Percentiles rank a stretch among this genome's conserved stretches.
phyloP scores from a whole-genome alignment of 1,139 yeast species.

The Debaryomyces nepalensis region DNA sequence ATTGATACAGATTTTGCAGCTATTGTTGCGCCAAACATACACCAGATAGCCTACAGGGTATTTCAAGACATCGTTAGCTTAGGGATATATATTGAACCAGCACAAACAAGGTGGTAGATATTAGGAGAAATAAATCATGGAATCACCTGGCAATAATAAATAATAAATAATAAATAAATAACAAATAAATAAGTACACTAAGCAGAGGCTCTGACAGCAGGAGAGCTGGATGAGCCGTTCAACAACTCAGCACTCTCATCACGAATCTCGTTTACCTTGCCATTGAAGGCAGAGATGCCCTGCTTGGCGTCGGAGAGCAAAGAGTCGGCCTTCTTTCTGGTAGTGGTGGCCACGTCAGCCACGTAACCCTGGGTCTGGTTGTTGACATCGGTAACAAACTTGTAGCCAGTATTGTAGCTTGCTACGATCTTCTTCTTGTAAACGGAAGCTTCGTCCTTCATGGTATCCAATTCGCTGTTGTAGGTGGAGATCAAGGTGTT shows the following conservation, averaged over 20 bases:
- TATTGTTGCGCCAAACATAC: background rate
- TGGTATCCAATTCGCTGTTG: slow-evolving; percentile 31
- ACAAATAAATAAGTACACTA: slow-evolving; percentile 13
- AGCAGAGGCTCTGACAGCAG: slow-evolving; percentile 24
- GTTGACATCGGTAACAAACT: slow-evolving; percentile 41
- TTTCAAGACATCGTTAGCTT: background rate
- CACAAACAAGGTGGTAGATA: background rate
- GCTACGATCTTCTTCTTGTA: slow-evolving; percentile 40
- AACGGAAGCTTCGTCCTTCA: slow-evolving; percentile 21
- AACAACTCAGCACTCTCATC: slow-evolving; percentile 18
- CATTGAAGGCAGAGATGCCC: slow-evolving; percentile 18
- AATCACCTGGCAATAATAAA: slow-evolving; percentile 2
- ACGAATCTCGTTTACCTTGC: slow-evolving; percentile 16
- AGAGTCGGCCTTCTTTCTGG: slow-evolving; percentile 43
- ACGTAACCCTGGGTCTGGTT: slow-evolving; percentile 47
- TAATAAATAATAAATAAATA: slow-evolving; percentile 8
- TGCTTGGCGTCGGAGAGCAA: slow-evolving; percentile 38
- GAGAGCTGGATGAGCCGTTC: slow-evolving; percentile 17
- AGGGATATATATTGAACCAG: background rate
- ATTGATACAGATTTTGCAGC: slow-evolving; percentile 1
- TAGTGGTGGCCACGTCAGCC: slow-evolving; percentile 38
- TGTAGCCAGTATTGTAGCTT: slow-evolving; percentile 40
- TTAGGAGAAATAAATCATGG: slow-evolving; percentile 1
- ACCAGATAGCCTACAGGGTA: background rate
- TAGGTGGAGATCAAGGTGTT: slow-evolving; percentile 39